These are phyloP conservation scores for Xylaria sp. DNA, from an alignment of 2,329 filamentous ascomycete species.

Conservation along the genomic window DNA sequence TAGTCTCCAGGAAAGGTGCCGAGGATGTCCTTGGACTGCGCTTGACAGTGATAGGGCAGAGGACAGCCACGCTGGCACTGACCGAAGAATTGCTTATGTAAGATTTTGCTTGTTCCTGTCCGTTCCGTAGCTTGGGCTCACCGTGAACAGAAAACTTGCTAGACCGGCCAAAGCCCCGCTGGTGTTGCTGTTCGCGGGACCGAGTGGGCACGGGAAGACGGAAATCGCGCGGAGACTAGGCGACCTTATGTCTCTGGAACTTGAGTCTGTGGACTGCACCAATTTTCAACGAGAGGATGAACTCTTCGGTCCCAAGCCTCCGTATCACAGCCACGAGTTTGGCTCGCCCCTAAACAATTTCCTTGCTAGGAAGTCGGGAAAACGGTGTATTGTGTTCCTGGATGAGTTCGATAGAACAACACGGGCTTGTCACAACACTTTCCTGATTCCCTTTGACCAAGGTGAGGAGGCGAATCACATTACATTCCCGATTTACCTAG, in stretches of 20 bases:
- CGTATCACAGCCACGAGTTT: slow-evolving; percentile 38
- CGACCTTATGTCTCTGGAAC: slow-evolving; percentile 41
- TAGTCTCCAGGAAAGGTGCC: slow-evolving; percentile 13
- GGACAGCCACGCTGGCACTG: slow-evolving; percentile 17
- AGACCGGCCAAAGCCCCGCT: slow-evolving; percentile 37
- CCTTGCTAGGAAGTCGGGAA: slow-evolving; percentile 40
- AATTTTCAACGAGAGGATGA: slow-evolving; percentile 41
- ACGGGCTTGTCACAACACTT: slow-evolving; percentile 42
- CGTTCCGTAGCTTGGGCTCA: background rate
- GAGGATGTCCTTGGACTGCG: slow-evolving; percentile 23
- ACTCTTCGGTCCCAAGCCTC: slow-evolving; percentile 45
- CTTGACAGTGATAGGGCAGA: slow-evolving; percentile 26
- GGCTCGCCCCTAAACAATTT: slow-evolving; percentile 53
- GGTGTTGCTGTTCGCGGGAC: slow-evolving; percentile 50
- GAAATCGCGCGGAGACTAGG: slow-evolving; percentile 48
- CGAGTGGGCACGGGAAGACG: slow-evolving; percentile 53
- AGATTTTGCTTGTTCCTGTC: background rate
- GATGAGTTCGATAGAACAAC: slow-evolving; percentile 56
- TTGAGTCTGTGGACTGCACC: slow-evolving; percentile 45
- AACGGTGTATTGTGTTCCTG: slow-evolving; percentile 49
- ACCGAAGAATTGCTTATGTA: slow-evolving; percentile 23
- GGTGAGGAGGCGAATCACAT: slow-evolving; percentile 35
- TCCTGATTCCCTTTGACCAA: slow-evolving; percentile 48
- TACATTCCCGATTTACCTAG: background rate
- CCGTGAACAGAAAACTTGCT: slow-evolving; percentile 34